Conservation (phyloP, 2,329 filamentous ascomycete species). For the Botrytis paeoniae region DNA sequence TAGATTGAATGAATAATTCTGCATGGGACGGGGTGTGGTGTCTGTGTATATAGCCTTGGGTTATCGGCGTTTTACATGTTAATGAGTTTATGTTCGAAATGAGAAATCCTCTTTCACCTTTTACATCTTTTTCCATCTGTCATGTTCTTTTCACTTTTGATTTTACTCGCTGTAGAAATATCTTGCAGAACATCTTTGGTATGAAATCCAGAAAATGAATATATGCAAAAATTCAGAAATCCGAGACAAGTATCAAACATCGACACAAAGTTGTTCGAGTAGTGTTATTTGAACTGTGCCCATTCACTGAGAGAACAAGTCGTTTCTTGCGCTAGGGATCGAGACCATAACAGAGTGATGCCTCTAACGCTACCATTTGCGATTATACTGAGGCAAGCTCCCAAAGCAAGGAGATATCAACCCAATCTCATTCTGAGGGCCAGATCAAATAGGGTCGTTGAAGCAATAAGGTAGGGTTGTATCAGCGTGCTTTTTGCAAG, state of each 20-base stretch:
- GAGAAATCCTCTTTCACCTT: slow-evolving; percentile 18
- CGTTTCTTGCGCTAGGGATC: neutral
- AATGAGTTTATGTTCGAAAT: slow-evolving; percentile 1
- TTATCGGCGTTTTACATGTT: slow-evolving; percentile 1
- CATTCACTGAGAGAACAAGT: neutral
- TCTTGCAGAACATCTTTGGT: neutral
- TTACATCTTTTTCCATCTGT: neutral
- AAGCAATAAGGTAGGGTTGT: neutral
- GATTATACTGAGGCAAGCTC: no score
- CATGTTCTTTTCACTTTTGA: neutral
- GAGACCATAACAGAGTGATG: neutral
- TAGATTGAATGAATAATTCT: neutral
- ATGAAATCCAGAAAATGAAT: neutral
- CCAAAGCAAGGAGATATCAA: neutral
- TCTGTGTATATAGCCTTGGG: slow-evolving; percentile 5
- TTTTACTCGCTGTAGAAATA: no score
- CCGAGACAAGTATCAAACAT: neutral
- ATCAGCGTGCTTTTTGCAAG: neutral
- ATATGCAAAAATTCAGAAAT: neutral
- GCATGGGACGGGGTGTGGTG: neutral
- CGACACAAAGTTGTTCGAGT: neutral
- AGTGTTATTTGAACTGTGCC: neutral
- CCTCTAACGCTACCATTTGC: neutral
- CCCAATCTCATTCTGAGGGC: neutral
- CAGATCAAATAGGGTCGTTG: neutral